phyloP scores from a whole-genome alignment of 2,329 filamentous ascomycete species.

The Talaromyces rugulosus region DNA sequence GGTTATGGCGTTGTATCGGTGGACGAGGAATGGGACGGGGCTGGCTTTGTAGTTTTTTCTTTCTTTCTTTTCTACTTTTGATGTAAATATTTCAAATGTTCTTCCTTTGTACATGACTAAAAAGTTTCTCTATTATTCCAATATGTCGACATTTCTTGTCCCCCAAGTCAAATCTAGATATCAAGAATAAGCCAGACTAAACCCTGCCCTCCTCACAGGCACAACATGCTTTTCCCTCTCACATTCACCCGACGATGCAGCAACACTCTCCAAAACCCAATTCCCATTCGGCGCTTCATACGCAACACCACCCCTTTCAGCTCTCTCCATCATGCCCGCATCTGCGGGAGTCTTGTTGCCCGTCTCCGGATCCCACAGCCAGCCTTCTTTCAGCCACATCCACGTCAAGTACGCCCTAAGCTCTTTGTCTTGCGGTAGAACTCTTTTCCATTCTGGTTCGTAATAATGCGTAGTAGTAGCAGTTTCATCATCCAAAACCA shows the following conservation, averaged over 20 bases:
- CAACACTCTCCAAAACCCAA: conserved; percentile 29
- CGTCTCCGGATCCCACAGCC: conserved; percentile 71
- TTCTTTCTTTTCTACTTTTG: not conserved
- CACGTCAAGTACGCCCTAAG: conserved; percentile 79
- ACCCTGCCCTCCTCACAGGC: conserved; percentile 5
- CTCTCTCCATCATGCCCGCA: conserved; percentile 34
- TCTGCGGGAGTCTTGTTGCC: conserved; percentile 48
- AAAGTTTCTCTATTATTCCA: not conserved
- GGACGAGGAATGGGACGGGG: conserved; percentile 86
- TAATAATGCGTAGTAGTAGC: conserved; percentile 23
- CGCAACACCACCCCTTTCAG: conserved; percentile 37
- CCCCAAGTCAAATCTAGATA: no score
- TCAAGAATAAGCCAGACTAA: conserved; percentile 5
- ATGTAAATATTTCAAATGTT: not conserved
- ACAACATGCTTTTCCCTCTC: no score
- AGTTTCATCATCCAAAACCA: conserved; percentile 48
- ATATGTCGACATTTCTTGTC: not conserved
- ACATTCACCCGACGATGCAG: not conserved
- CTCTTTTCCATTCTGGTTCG: conserved; percentile 86
- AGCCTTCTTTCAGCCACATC: conserved; percentile 89
- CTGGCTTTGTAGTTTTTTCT: conserved; percentile 51
- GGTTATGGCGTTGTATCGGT: conserved; percentile 79
- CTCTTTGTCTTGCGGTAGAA: conserved; percentile 80
- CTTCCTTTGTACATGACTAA: not conserved
- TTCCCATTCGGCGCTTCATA: conserved; percentile 36